phyloP scores from a whole-genome alignment of 495 filamentous ascomycete genomes.

The Articulospora tetracladia region DNA sequence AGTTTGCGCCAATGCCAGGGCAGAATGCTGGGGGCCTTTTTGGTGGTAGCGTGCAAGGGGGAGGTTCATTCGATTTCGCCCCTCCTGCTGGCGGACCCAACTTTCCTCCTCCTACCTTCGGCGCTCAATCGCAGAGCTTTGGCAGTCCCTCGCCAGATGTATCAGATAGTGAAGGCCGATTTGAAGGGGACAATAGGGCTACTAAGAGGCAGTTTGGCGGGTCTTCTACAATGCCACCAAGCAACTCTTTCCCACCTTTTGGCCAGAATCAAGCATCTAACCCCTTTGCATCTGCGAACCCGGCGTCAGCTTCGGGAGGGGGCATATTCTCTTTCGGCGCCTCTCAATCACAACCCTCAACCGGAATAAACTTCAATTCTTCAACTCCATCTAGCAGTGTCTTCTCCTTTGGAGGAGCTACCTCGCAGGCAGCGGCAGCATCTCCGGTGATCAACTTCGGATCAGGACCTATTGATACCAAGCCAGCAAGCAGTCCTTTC shows the following conservation, averaged over 20 bases:
- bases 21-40: slow-evolving; percentile 14
- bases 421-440: slow-evolving; percentile 1
- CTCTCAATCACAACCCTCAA: background rate
- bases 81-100: slow-evolving; percentile 2
- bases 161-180: slow-evolving; percentile 3
- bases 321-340: background rate
- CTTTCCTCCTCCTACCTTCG: slow-evolving; percentile 14
- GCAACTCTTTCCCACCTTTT: slow-evolving; percentile 4
- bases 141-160: slow-evolving; percentile 1
- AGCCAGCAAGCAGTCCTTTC: background rate
- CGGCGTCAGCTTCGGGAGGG: background rate
- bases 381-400: background rate
- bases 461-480: slow-evolving; percentile 3
- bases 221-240: background rate
- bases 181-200: slow-evolving; percentile 3
- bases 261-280: background rate
- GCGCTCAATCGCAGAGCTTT: slow-evolving; percentile 3
- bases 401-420: slow-evolving; percentile 7
- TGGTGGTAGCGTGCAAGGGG: slow-evolving; percentile 18
- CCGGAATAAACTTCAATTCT: background rate
- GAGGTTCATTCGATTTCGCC: background rate
- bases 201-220: slow-evolving; percentile 15
- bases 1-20: background rate
- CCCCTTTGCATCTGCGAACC: background rate
- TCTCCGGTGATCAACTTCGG: slow-evolving; percentile 6